A percentile compares a stretch with the other conserved stretches of the same genome.
Evolutionary conservation across 2,329 filamentous ascomycete genomes (phyloP).

Genomic region (Talaromyces verruculosus): DNA sequence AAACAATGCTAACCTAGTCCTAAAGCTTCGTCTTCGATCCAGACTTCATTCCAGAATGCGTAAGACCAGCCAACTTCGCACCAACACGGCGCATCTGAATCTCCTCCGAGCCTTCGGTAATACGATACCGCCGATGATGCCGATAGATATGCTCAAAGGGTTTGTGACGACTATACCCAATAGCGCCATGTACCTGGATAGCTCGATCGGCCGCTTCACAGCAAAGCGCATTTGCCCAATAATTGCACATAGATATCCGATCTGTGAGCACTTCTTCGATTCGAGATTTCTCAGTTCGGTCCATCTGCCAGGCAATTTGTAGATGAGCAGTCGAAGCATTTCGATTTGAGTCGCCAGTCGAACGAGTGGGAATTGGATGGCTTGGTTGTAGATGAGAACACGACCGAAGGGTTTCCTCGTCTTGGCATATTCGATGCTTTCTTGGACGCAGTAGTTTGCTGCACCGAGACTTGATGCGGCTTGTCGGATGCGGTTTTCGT

Average conservation of each 20-base stretch:
- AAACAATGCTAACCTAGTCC: not conserved
- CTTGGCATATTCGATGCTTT: not conserved
- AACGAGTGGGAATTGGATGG: not conserved
- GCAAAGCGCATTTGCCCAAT: not conserved
- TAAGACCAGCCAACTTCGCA: not conserved
- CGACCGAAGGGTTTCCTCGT: not conserved
- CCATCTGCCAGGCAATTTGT: not conserved
- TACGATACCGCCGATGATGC: not conserved
- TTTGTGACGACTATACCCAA: not conserved
- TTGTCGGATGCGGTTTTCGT: not conserved
- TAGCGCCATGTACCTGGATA: not conserved
- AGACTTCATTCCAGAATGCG: not conserved
- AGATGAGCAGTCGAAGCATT: not conserved
- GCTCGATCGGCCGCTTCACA: not conserved
- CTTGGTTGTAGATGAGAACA: not conserved
- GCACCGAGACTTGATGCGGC: not conserved
- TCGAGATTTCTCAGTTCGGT: not conserved
- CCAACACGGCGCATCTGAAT: not conserved
- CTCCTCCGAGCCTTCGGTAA: not conserved
- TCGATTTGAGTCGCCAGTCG: not conserved
- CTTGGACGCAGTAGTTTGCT: not conserved
- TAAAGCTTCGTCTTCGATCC: not conserved
- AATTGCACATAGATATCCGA: not conserved
- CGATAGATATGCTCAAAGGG: not conserved
- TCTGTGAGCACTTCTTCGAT: not conserved